Conservation (phyloP, 2,329 filamentous ascomycete species). For the Curvularia eragrostidis region DNA sequence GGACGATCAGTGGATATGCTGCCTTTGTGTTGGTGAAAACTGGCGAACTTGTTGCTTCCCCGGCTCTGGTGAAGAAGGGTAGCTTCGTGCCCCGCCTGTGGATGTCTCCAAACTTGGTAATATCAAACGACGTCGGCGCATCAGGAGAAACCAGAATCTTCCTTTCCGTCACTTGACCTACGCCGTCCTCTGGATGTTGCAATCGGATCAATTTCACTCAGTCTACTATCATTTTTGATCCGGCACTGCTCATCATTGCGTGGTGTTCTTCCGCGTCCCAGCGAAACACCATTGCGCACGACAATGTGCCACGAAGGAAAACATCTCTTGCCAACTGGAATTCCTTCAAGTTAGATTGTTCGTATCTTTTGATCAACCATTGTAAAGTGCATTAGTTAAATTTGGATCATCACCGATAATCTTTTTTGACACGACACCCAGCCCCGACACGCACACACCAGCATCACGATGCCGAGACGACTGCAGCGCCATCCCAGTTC, state of each 20-base stretch:
- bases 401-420: constrained; percentile 46
- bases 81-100: neutral
- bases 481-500: constrained; percentile 69
- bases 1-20: neutral
- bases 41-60: neutral
- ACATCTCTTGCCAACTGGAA: constrained; percentile 47
- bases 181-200: neutral
- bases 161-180: neutral
- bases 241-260: no score
- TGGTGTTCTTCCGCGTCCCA: no score
- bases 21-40: neutral
- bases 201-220: neutral
- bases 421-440: constrained; percentile 58
- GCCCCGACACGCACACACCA: constrained; percentile 64
- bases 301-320: constrained; percentile 18
- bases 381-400: constrained; percentile 33
- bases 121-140: neutral
- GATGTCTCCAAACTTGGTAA: neutral
- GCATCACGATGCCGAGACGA: constrained; percentile 61
- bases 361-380: constrained; percentile 48
- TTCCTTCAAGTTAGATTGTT: constrained; percentile 49
- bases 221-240: no score
- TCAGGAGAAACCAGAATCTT: neutral
- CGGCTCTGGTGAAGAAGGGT: neutral
- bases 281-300: neutral